Evolutionary conservation across 2,329 filamentous ascomycete genomes (phyloP).

Genomic region (Paracorniculantispora psalliotae): DNA sequence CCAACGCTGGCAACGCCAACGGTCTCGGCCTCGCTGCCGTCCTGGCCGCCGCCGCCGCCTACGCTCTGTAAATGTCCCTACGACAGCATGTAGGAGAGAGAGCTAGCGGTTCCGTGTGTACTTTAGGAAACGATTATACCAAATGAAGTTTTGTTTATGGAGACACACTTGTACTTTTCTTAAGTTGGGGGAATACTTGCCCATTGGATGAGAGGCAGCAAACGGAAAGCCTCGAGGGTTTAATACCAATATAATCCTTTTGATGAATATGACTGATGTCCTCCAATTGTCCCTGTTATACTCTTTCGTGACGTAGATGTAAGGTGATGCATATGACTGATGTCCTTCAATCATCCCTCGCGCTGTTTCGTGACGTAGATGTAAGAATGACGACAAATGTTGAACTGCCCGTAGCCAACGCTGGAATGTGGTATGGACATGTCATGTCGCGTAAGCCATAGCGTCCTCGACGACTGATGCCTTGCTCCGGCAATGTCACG

Average conservation of each 20-base stretch:
- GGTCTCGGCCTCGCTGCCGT: conserved; percentile 24
- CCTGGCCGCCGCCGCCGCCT: conserved; percentile 24
- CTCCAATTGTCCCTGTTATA: too few species aligned
- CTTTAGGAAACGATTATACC: background rate
- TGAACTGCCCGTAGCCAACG: too few species aligned
- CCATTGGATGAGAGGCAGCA: background rate
- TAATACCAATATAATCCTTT: background rate
- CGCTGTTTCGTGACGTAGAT: too few species aligned
- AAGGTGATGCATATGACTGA: too few species aligned
- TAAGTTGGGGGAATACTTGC: background rate
- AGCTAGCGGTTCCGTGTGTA: background rate
- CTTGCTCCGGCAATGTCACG: too few species aligned
- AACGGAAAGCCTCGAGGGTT: background rate
- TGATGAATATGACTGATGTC: background rate
- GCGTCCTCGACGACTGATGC: too few species aligned
- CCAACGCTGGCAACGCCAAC: conserved; percentile 22
- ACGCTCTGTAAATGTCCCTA: conserved; percentile 21
- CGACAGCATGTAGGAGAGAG: background rate
- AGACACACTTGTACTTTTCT: background rate
- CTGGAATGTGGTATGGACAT: too few species aligned
- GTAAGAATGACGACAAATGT: too few species aligned
- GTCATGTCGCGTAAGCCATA: too few species aligned
- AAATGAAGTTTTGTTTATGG: background rate
- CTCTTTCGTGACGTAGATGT: too few species aligned
- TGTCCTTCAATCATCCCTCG: too few species aligned